Evolutionary conservation across 164 flowering plant genomes (phyloP).

Genomic region (Sedum album): DNA sequence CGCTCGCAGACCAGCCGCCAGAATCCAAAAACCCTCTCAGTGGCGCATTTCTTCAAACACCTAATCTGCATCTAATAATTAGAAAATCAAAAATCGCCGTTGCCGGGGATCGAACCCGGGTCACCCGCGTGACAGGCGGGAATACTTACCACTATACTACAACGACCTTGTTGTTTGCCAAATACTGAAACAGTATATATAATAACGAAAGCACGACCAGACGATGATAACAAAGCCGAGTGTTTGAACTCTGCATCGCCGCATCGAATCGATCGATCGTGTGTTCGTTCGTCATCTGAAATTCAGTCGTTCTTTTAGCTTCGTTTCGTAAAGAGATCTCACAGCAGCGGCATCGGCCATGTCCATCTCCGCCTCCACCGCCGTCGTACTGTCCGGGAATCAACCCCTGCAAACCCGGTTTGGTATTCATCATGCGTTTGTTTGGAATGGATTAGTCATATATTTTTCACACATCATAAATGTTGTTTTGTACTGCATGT

Average conservation of each 20-base stretch:
- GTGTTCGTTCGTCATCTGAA: background rate
- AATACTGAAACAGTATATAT: too few species aligned
- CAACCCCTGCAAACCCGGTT: background rate
- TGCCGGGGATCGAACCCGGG: slow-evolving; percentile 43
- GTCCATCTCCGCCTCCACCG: background rate
- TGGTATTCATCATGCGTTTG: background rate
- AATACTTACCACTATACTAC: slow-evolving; percentile 43
- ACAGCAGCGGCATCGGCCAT: background rate
- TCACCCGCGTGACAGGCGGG: slow-evolving; percentile 39
- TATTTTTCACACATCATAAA: too few species aligned
- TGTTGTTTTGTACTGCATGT: background rate
- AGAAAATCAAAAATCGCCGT: slow-evolving; percentile 13
- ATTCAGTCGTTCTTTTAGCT: background rate
- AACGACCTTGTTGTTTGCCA: slow-evolving; percentile 17
- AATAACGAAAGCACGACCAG: too few species aligned
- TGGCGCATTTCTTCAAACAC: background rate
- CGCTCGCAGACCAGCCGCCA: too few species aligned
- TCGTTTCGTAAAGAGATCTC: background rate
- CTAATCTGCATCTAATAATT: background rate
- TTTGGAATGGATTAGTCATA: background rate
- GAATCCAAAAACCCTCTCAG: too few species aligned
- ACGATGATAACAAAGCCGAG: background rate
- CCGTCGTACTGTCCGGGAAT: background rate
- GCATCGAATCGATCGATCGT: slow-evolving; percentile 2
- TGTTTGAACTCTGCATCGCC: background rate